These are phyloP conservation scores for Porcisia deanei DNA, from an alignment of 208 protist genomes.

Conservation along the genomic window DNA sequence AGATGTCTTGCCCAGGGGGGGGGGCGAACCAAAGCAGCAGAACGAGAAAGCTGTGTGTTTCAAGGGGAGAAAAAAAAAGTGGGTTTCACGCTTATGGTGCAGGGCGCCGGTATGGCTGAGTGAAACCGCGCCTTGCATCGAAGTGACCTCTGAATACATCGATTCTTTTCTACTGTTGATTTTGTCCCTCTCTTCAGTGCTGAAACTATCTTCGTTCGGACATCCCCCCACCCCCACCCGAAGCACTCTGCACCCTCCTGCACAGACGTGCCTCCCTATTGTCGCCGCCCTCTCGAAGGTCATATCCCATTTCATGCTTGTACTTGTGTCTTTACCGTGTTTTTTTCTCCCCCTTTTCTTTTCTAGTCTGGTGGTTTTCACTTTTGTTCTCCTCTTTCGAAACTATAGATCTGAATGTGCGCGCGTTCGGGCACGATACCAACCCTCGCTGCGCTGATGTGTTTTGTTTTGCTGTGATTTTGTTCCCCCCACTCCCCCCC, in stretches of 20 bases:
- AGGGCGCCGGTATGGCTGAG: too few species aligned
- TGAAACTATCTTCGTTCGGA: too few species aligned
- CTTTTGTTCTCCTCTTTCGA: not conserved
- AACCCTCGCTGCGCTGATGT: not conserved
- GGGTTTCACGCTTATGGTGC: too few species aligned
- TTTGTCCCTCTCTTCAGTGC: too few species aligned
- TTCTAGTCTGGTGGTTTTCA: not conserved
- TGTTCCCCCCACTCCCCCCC: too few species aligned
- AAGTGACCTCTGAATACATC: too few species aligned
- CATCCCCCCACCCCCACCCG: not conserved
- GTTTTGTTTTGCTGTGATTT: constrained; percentile 4
- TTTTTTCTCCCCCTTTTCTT: not conserved
- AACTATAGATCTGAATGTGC: not conserved
- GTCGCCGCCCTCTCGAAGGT: not conserved
- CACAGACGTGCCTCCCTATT: not conserved
- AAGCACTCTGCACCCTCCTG: not conserved
- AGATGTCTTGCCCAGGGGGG: too few species aligned
- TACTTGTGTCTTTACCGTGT: not conserved
- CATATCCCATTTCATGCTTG: not conserved
- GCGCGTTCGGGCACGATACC: not conserved
- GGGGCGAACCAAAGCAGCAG: too few species aligned
- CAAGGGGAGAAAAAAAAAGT: too few species aligned
- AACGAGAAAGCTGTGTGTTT: too few species aligned
- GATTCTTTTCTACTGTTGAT: too few species aligned
- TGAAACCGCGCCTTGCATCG: too few species aligned